phyloP scores from a whole-genome alignment of 192 early-diverging fungal genomes.

The Coemansia reversa region DNA sequence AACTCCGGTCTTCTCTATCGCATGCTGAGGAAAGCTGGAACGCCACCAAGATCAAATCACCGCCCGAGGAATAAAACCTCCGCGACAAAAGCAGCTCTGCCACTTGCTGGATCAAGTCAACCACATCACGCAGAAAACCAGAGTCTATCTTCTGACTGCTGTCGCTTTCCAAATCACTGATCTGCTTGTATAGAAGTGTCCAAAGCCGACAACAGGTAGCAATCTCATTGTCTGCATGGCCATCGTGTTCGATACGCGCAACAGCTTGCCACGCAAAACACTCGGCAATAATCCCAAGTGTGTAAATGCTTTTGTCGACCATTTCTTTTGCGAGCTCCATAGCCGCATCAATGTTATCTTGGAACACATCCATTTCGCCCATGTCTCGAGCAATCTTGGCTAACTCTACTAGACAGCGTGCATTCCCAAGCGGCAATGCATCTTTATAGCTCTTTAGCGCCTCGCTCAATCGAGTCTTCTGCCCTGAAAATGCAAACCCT shows the following conservation, averaged over 20 bases:
- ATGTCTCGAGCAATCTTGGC: conserved; percentile 36
- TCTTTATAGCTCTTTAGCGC: conserved; percentile 17
- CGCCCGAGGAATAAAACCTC: conserved; percentile 20
- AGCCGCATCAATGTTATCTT: conserved; percentile 17
- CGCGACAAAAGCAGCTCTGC: conserved; percentile 38
- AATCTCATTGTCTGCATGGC: background rate
- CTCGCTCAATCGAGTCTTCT: conserved; percentile 7
- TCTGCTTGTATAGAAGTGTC: conserved; percentile 11
- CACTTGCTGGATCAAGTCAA: conserved; percentile 13
- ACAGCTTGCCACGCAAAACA: conserved; percentile 41
- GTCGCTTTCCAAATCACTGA: background rate
- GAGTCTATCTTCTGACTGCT: conserved; percentile 2
- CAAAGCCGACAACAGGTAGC: conserved; percentile 13
- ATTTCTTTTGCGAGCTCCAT: conserved; percentile 19
- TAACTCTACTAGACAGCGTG: conserved; percentile 31
- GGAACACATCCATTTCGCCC: background rate
- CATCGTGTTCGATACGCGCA: conserved; percentile 16
- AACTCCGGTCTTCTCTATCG: conserved; percentile 19
- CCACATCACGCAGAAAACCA: conserved; percentile 25
- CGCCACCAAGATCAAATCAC: conserved; percentile 5
- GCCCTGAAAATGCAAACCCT: background rate
- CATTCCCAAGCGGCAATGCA: conserved; percentile 11
- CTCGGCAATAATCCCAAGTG: conserved; percentile 16
- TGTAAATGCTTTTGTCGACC: conserved; percentile 12
- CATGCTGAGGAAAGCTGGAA: conserved; percentile 11